Percentiles rank a stretch among this genome's conserved stretches.
Conservation (phyloP, 495 filamentous ascomycete species). For the Lasiosphaeria hispida region DNA sequence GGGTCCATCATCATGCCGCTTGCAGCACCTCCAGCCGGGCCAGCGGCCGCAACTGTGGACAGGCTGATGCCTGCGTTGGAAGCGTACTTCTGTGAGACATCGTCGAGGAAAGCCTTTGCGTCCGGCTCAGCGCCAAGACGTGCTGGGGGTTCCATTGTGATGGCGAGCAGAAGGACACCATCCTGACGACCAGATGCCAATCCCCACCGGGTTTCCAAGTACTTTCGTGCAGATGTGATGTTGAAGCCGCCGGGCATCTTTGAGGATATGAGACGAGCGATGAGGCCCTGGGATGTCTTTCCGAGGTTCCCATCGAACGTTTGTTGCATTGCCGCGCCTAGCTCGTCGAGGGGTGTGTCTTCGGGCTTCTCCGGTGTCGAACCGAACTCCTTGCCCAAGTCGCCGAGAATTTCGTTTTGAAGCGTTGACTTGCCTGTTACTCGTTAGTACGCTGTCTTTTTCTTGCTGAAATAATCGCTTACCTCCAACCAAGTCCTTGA, state of each 20-base stretch:
- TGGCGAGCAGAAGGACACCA: constrained; percentile 79
- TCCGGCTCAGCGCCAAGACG: constrained; percentile 87
- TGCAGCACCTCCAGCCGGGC: constrained; percentile 68
- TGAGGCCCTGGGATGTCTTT: constrained; percentile 91
- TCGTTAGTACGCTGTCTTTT: constrained; percentile 15
- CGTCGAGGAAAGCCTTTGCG: constrained; percentile 87
- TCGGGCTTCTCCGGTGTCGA: constrained; percentile 98
- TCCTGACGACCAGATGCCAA: constrained; percentile 86
- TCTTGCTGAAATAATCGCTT: constrained; percentile 30
- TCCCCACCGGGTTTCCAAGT: constrained; percentile 92
- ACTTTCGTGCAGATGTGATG: constrained; percentile 90
- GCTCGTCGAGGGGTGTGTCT: constrained; percentile 92
- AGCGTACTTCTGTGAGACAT: constrained; percentile 86
- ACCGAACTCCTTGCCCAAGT: constrained; percentile 97
- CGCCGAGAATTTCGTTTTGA: constrained; percentile 93
- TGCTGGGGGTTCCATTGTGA: constrained; percentile 87
- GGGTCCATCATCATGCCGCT: constrained; percentile 99
- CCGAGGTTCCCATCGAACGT: constrained; percentile 98
- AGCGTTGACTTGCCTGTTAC: constrained; percentile 87
- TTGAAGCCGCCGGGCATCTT: constrained; percentile 99
- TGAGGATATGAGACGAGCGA: constrained; percentile 91
- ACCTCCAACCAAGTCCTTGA: constrained; percentile 99
- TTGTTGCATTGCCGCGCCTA: constrained; percentile 92
- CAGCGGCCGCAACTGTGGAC: constrained; percentile 67
- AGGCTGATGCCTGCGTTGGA: constrained; percentile 79